Base-by-base conservation (phyloP, 441 rosid genomes). In the Corymbia citriodora region DNA sequence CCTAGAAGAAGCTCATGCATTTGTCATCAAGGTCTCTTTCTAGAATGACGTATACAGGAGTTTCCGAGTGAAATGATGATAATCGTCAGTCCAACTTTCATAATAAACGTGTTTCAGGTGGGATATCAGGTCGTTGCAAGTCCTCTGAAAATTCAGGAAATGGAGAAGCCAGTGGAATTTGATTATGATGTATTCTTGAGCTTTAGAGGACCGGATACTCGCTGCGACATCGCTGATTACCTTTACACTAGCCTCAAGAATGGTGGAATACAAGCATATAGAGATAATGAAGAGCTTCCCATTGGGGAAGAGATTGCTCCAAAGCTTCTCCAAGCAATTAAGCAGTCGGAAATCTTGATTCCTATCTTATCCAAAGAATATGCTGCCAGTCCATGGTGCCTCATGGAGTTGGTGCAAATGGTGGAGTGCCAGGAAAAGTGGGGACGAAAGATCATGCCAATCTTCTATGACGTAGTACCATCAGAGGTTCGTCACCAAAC, bases 141-240 rank as follows among this genome's bases (percentile, higher is more conserved):
- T 7, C 79, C 12, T 68, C 23, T 0, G 6, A 31, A 9, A 68
- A 68, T 17, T 0, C 11, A 31, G 79, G 79, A 31, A 68, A 68
- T 68, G 79, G 23, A 68, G 45, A 68, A 68, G 45, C 11, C 45
- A 17, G 0, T 1, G 12, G 12, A 31, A 0, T 8, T 1, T 68
- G 3, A 31, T 68, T 31, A 68, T 0, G 45, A 68, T 1, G 45
- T 68, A 17, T 68, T 68, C 45, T 68, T 68, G 23, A 68, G 79
- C 3, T 68, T 68, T 31, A 68, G 45, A 8, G 79, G 79, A 68
- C 10, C 3, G 1, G 79, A 68, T 16, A 68, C 79, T 31, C 45
- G 45, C 79, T 0, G 2, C 1, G 6, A 68, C 45, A 31, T 68
- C 3, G 0, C 12, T 4, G 79, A 68, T 68, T 0, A 1, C 45